phyloP scores from a whole-genome alignment of 2,329 filamentous ascomycete species.

The Fusarium brachygibbosum region DNA sequence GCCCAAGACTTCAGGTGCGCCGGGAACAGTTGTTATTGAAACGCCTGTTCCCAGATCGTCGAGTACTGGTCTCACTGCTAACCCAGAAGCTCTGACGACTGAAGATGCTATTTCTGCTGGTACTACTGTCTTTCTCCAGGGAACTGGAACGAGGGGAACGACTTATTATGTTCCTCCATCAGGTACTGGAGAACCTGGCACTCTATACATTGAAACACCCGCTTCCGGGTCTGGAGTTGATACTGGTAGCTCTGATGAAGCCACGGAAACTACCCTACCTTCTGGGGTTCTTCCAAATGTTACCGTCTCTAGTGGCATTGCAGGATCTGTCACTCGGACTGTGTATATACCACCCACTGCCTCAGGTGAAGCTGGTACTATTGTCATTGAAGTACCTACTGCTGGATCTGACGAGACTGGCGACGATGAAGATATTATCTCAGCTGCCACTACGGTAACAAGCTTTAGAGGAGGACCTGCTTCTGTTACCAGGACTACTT shows the following conservation, averaged over 20 bases:
- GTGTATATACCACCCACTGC: constrained; percentile 13
- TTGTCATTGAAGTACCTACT: constrained; percentile 17
- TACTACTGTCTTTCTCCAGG: constrained; percentile 1
- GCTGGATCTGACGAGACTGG: background rate
- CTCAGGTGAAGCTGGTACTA: constrained; percentile 8
- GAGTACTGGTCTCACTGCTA: background rate
- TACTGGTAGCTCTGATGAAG: background rate
- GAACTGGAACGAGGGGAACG: background rate
- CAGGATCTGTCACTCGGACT: constrained; percentile 1
- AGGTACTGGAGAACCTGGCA: background rate
- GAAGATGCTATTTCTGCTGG: background rate
- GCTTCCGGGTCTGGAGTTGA: background rate
- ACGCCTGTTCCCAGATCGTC: background rate
- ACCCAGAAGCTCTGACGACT: background rate
- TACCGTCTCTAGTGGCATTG: background rate
- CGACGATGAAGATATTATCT: background rate
- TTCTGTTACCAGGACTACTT: background rate
- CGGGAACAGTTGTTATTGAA: constrained; percentile 27
- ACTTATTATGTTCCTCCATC: constrained; percentile 7
- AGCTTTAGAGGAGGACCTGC: background rate
- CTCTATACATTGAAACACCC: constrained; percentile 11
- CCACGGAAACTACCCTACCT: background rate
- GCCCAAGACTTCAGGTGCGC: background rate
- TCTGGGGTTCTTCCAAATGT: background rate
- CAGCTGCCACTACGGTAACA: constrained; percentile 1